Conservation (phyloP, 345 rosid species). For the Capsella bursapastoris region DNA sequence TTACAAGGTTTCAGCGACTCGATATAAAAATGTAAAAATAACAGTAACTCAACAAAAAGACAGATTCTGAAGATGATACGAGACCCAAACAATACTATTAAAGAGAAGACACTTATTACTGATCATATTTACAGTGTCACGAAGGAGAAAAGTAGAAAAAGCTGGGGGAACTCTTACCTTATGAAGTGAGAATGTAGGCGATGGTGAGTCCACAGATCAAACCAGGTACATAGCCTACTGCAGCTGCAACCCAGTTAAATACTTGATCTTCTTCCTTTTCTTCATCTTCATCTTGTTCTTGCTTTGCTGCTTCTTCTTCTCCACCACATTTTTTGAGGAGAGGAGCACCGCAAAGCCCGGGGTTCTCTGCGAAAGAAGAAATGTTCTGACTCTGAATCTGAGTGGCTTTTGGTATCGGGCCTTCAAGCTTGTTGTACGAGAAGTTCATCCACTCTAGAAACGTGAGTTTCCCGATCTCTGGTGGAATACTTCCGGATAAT, state of each 20-base stretch:
- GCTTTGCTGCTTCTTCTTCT: slow-evolving; percentile 1
- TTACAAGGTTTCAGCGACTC: no score
- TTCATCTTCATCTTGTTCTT: slow-evolving; percentile 4
- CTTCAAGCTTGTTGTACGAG: slow-evolving; percentile 11
- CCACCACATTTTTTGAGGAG: not conserved
- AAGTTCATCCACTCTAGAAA: not conserved
- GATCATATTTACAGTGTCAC: no score
- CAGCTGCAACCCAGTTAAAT: slow-evolving; percentile 18
- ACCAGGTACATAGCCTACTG: not conserved
- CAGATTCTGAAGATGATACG: no score
- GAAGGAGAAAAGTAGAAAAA: no score
- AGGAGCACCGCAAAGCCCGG: slow-evolving; percentile 11
- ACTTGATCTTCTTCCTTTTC: slow-evolving; percentile 1
- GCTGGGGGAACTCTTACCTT: no score
- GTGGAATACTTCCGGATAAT: slow-evolving; percentile 33
- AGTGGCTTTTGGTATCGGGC: slow-evolving; percentile 27
- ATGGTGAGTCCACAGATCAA: slow-evolving; percentile 4
- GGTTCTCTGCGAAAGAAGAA: slow-evolving; percentile 19
- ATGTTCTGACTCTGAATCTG: slow-evolving; percentile 18
- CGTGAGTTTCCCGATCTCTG: slow-evolving; percentile 22
- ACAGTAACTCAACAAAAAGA: not conserved
- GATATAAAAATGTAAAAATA: not conserved
- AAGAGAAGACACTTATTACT: no score
- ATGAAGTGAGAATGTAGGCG: slow-evolving; percentile 10
- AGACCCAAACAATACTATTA: no score